Percentiles rank a stretch among this genome's conserved stretches.
Evolutionary conservation across 768 basidiomycete genomes (phyloP).

Genomic region (Daedaleopsis sinensis): DNA sequence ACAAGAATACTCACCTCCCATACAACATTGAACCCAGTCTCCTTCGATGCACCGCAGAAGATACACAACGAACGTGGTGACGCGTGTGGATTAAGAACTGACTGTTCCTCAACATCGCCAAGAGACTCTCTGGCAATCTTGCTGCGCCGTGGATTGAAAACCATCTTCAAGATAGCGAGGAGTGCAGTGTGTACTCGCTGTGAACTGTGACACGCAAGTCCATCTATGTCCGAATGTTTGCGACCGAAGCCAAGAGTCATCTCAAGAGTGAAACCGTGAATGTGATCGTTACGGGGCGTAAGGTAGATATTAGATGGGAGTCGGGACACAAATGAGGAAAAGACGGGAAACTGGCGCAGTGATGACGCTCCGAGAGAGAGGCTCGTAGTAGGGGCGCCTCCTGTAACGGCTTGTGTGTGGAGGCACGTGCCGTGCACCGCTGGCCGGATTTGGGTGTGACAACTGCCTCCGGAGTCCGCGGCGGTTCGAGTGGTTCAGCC

Average conservation of each 20-base stretch:
- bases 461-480: conserved; percentile 19
- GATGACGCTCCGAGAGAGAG: not conserved
- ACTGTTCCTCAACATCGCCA: conserved; percentile 7
- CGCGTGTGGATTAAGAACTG: not conserved
- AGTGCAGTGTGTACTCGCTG: not conserved
- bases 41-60: conserved; percentile 35
- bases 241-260: not conserved
- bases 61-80: conserved; percentile 24
- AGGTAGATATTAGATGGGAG: not conserved
- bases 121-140: not conserved
- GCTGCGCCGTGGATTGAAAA: not conserved
- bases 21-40: conserved; percentile 38
- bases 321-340: not conserved
- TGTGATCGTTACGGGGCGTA: not conserved
- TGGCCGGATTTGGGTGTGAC: not conserved
- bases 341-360: not conserved
- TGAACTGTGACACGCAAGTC: not conserved
- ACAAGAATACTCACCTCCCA: conserved; percentile 32
- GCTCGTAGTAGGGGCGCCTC: too few species aligned
- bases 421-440: conserved; percentile 13
- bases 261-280: not conserved
- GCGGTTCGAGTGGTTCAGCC: conserved; percentile 15
- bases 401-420: too few species aligned
- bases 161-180: not conserved
- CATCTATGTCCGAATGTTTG: not conserved